phyloP scores from a whole-genome alignment of 2,329 filamentous ascomycete genomes.

The Talaromyces sp. region DNA sequence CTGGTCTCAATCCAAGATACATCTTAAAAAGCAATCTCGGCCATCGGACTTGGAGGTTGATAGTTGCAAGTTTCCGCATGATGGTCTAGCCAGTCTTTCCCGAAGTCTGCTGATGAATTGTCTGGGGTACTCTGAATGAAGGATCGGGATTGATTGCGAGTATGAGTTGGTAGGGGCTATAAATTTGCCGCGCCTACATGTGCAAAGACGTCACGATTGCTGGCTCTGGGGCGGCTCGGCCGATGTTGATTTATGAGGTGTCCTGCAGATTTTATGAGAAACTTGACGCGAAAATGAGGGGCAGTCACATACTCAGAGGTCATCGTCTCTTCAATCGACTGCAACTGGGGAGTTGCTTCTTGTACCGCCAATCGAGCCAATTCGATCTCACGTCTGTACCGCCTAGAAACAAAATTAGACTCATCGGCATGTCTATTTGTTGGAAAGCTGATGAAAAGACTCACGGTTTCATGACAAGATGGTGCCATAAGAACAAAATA shows the following conservation, averaged over 20 bases:
- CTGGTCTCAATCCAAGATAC: background rate
- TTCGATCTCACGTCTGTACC: background rate
- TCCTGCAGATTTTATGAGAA: background rate
- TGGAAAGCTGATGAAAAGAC: no score
- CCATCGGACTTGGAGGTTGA: no score
- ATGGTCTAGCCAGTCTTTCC: no score
- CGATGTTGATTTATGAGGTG: background rate
- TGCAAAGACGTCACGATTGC: no score
- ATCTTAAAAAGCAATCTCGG: no score
- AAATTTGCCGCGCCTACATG: no score
- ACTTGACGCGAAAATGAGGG: background rate
- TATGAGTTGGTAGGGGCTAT: no score
- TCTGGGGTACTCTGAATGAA: no score
- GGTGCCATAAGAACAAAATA: no score
- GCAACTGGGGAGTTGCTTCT: background rate
- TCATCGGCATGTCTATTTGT: no score
- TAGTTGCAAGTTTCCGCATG: no score
- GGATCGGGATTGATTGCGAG: background rate
- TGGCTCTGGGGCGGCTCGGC: background rate
- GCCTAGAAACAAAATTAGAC: background rate
- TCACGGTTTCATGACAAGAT: background rate
- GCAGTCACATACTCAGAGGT: background rate
- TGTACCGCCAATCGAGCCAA: background rate
- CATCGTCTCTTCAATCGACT: background rate
- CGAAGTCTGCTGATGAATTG: no score